Conservation (phyloP, 2,329 filamentous ascomycete genomes). For the Pyricularia sp. region DNA sequence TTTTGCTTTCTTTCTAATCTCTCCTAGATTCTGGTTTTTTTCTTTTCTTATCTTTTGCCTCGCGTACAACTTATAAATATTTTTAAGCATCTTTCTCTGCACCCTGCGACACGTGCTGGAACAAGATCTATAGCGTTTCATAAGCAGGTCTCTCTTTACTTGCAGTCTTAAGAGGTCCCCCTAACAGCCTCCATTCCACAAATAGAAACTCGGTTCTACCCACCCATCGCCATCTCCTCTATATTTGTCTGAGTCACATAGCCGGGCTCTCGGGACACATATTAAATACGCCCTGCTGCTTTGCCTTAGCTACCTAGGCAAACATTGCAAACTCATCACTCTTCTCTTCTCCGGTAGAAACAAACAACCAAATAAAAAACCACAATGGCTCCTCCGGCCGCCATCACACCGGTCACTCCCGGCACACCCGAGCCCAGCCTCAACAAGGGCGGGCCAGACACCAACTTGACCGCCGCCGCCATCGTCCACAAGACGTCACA, state of each 20-base stretch:
- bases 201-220: not conserved
- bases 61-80: too few species aligned
- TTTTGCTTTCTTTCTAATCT: too few species aligned
- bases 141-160: not conserved
- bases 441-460: conserved; percentile 30
- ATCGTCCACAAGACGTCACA: conserved; percentile 36
- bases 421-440: conserved; percentile 22
- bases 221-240: not conserved
- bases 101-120: not conserved
- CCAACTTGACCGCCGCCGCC: conserved; percentile 42
- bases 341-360: not conserved
- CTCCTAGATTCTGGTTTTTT: too few species aligned
- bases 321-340: not conserved
- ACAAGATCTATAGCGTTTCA: not conserved
- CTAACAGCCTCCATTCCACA: not conserved
- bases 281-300: not conserved
- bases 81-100: not conserved
- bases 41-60: too few species aligned
- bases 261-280: not conserved
- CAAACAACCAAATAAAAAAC: not conserved
- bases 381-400: conserved; percentile 18
- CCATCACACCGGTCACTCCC: conserved; percentile 11
- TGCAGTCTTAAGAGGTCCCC: not conserved
- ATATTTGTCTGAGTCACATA: not conserved
- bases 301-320: not conserved